phyloP scores from a whole-genome alignment of 2,329 filamentous ascomycete species.

The Diaporthe ilicicola region DNA sequence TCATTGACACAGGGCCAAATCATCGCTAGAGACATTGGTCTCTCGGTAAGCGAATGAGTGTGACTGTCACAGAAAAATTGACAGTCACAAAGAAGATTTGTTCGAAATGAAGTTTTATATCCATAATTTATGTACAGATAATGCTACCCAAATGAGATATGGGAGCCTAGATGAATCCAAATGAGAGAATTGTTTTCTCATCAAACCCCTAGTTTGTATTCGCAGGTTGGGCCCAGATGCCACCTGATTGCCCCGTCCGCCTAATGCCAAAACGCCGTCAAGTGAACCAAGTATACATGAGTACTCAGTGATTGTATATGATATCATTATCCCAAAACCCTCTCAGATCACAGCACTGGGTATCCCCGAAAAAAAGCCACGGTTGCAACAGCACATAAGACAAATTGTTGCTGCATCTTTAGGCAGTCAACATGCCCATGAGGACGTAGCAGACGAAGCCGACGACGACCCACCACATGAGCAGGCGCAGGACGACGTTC shows the following conservation, averaged over 20 bases:
- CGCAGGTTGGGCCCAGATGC: constrained; percentile 1
- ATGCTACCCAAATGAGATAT: not conserved
- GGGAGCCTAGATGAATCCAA: not conserved
- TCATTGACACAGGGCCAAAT: not conserved
- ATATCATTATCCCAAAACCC: constrained; percentile 16
- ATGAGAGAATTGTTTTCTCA: not conserved
- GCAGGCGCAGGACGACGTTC: constrained; percentile 36
- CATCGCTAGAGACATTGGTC: not conserved
- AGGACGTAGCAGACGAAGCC: constrained; percentile 34
- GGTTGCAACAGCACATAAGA: not conserved
- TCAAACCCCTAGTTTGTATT: not conserved
- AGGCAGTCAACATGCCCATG: constrained; percentile 32
- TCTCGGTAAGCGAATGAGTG: too few species aligned
- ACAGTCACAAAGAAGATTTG: not conserved
- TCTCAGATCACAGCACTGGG: not conserved
- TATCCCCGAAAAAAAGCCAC: not conserved
- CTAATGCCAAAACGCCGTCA: not conserved
- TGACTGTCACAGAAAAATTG: too few species aligned
- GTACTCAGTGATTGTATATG: not conserved
- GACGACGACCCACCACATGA: constrained; percentile 34
- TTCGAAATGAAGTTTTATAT: not conserved
- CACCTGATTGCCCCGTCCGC: not conserved
- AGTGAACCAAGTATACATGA: constrained; percentile 1
- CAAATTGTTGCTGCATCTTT: too few species aligned
- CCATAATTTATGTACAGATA: constrained; percentile 17